A percentile compares a stretch with the other conserved stretches of the same genome.
Evolutionary conservation across 495 filamentous ascomycete genomes (phyloP).

Genomic region (Trichoderma erinaceum): DNA sequence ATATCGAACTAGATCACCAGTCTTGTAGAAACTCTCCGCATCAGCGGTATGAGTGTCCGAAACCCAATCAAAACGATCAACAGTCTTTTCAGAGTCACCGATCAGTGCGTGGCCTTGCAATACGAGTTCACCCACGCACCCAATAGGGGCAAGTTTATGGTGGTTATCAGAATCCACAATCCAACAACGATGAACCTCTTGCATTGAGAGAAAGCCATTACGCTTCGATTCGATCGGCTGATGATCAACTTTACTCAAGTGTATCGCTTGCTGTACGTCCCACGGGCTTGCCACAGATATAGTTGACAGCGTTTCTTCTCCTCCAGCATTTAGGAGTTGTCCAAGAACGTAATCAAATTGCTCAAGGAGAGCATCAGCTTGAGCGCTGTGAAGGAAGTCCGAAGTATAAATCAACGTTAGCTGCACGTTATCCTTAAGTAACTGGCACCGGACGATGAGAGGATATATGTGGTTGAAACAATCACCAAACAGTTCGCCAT

Average conservation of each 20-base stretch:
- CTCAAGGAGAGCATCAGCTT: constrained; percentile 21
- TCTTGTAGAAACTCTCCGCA: constrained; percentile 52
- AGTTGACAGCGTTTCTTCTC: neutral
- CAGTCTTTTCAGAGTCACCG: constrained; percentile 15
- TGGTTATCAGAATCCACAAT: constrained; percentile 29
- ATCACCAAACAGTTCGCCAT: neutral
- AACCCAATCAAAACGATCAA: neutral
- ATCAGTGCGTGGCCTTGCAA: constrained; percentile 29
- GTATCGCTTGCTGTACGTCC: neutral
- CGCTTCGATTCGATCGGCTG: neutral
- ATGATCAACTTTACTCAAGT: neutral
- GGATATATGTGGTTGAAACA: neutral
- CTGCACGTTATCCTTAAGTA: constrained; percentile 8
- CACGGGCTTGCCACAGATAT: neutral
- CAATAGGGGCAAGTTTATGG: constrained; percentile 33
- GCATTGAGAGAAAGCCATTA: neutral
- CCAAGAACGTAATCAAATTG: constrained; percentile 19
- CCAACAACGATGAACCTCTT: constrained; percentile 36
- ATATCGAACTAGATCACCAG: constrained; percentile 59
- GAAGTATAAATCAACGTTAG: constrained; percentile 19
- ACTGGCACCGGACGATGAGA: constrained; percentile 10
- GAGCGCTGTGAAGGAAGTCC: constrained; percentile 16
- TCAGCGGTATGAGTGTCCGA: neutral
- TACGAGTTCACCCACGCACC: constrained; percentile 43
- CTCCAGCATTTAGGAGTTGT: constrained; percentile 3